Percentiles rank a stretch among this genome's conserved stretches.
Evolutionary conservation across 2,329 filamentous ascomycete genomes (phyloP).

Genomic region (Exophiala aquamarina): DNA sequence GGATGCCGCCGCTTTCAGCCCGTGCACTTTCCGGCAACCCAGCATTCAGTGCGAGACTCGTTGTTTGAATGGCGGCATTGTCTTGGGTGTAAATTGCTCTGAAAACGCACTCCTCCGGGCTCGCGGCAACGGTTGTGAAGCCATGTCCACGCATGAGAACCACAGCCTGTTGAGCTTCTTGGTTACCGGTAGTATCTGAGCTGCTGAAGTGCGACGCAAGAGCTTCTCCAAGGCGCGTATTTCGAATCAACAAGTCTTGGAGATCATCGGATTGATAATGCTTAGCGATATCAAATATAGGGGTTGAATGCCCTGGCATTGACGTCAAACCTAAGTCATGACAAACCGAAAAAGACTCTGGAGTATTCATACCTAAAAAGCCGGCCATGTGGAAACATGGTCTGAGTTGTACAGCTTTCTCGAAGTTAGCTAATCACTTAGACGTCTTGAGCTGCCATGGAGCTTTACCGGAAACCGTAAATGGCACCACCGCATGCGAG

Average conservation of each 20-base stretch:
- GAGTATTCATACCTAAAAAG: constrained; percentile 38
- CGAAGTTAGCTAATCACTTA: neutral
- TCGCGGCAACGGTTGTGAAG: constrained; percentile 40
- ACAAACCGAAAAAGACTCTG: neutral
- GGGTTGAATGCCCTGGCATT: constrained; percentile 14
- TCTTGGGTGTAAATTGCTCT: constrained; percentile 45
- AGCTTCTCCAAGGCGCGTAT: constrained; percentile 33
- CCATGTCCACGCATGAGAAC: constrained; percentile 50
- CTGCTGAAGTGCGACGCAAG: constrained; percentile 37
- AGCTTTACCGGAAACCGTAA: constrained; percentile 35
- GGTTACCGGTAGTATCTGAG: too few species aligned
- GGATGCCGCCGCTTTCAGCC: neutral
- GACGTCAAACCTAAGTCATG: neutral
- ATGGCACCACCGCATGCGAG: constrained; percentile 44
- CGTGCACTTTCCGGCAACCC: neutral
- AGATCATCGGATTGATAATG: constrained; percentile 30
- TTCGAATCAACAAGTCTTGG: constrained; percentile 41
- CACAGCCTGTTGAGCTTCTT: constrained; percentile 33
- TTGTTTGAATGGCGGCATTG: constrained; percentile 45
- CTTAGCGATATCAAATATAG: constrained; percentile 35
- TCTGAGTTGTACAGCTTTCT: constrained; percentile 37
- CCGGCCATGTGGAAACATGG: constrained; percentile 46
- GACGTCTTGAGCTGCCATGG: too few species aligned
- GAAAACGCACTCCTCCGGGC: constrained; percentile 43
- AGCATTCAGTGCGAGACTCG: constrained; percentile 27